A percentile compares a stretch with the other conserved stretches of the same genome.
phyloP scores from a whole-genome alignment of 768 basidiomycete genomes.

The Thelephora aurantiotincta region DNA sequence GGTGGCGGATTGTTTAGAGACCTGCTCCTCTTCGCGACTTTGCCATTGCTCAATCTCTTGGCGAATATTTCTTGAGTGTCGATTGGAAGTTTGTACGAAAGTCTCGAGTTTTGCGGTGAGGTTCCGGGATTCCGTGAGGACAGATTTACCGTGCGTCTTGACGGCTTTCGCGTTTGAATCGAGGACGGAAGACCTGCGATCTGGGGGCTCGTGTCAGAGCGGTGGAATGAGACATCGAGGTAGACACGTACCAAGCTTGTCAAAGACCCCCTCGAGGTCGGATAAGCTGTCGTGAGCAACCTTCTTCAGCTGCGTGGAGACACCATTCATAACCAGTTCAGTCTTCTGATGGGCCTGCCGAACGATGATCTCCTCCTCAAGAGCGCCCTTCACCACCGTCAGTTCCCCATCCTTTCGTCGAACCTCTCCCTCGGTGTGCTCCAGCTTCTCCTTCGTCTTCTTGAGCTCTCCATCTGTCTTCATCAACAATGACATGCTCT shows the following conservation, averaged over 20 bases:
- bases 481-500: slow-evolving; percentile 66
- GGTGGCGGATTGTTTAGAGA: slow-evolving; percentile 33
- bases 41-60: slow-evolving; percentile 43
- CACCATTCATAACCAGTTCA: slow-evolving; percentile 54
- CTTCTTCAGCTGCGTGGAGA: slow-evolving; percentile 55
- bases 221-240: neutral
- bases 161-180: slow-evolving; percentile 54
- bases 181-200: slow-evolving; percentile 56
- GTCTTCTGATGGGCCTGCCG: slow-evolving; percentile 66
- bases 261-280: slow-evolving; percentile 60
- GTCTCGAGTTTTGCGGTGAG: slow-evolving; percentile 47
- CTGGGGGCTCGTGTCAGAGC: slow-evolving; percentile 23
- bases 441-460: slow-evolving; percentile 40
- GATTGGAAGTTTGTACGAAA: slow-evolving; percentile 42
- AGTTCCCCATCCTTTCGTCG: slow-evolving; percentile 43
- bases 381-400: slow-evolving; percentile 34
- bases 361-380: slow-evolving; percentile 73
- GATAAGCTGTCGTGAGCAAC: slow-evolving; percentile 52
- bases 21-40: slow-evolving; percentile 37
- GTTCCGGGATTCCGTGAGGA: slow-evolving; percentile 36
- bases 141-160: slow-evolving; percentile 40
- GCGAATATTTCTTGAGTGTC: slow-evolving; percentile 38
- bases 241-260: slow-evolving; percentile 58
- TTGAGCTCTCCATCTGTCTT: slow-evolving; percentile 67
- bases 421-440: slow-evolving; percentile 37